A percentile compares a stretch with the other conserved stretches of the same genome.
phyloP scores from a whole-genome alignment of 83 land plant genomes.

The Picea abies region DNA sequence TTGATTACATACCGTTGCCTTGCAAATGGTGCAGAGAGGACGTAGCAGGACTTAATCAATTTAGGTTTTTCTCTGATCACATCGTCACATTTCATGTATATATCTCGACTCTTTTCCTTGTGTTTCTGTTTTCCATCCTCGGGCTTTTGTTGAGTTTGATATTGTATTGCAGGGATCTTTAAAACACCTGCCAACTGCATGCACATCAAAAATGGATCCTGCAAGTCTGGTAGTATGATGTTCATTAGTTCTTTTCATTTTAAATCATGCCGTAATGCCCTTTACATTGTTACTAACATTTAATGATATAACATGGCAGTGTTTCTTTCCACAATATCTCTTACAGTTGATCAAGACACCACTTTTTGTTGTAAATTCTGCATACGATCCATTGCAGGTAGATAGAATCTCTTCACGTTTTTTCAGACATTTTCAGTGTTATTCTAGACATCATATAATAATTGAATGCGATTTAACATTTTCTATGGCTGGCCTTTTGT shows the following conservation, averaged over 20 bases:
- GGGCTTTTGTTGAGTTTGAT: not conserved
- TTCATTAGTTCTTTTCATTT: not conserved
- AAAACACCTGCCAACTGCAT: slow-evolving; percentile 44
- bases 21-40: slow-evolving; percentile 41
- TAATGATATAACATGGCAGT: slow-evolving; percentile 34
- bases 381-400: slow-evolving; percentile 79
- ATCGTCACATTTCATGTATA: slow-evolving; percentile 59
- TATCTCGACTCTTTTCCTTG: not conserved
- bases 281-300: not conserved
- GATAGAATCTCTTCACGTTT: not conserved
- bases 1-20: not conserved
- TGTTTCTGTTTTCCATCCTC: not conserved
- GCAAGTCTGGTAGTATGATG: not conserved
- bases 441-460: not conserved
- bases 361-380: slow-evolving; percentile 54
- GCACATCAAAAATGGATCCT: slow-evolving; percentile 30
- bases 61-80: slow-evolving; percentile 26
- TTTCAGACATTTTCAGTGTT: not conserved
- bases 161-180: slow-evolving; percentile 41
- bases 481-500: too few species aligned
- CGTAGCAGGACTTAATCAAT: slow-evolving; percentile 33
- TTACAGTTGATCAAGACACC: slow-evolving; percentile 38
- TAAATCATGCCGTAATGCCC: not conserved
- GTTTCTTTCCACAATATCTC: slow-evolving; percentile 68
- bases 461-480: too few species aligned